Evolutionary conservation across 2,329 filamentous ascomycete species (phyloP), one percentile per base, ranked within the genome.

Genomic region (Elsinoe batatas): DNA sequence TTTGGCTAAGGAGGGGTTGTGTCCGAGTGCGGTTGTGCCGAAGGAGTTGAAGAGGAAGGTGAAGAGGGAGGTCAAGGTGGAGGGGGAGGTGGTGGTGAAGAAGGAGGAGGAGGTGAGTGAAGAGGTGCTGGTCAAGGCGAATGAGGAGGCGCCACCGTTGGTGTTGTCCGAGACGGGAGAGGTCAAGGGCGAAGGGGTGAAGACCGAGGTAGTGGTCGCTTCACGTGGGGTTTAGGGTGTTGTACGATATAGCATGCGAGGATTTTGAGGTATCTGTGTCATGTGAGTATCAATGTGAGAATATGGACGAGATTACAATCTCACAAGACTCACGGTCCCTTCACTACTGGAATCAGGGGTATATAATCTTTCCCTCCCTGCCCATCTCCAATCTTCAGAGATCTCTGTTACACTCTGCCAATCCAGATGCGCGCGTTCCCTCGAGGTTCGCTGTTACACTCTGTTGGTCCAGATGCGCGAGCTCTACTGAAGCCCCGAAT

Each of bases 1-100:
- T 60, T 72, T 97, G 49, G 88, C 88, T 0, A 74, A 85, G 17
- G 76, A 76, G 32, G 88, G 88, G 3, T 69, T 97, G 57, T 98
- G 93, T 72, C 76, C 76, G 7, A 72, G 73, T 57, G 72, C 73
- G 6, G 71, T 75, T 13, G 65, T 64, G 5, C 69, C 68, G 33
- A 70, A 68, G 57, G 80, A 79, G 20, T 76, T 76, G 60, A 83
- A 75, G 68, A 69, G 73, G 56, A 77, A 76, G 67, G 72, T 65
- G 43, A 75, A 74, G 63, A 65, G 66, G 43, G 69, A 70, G 37
- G 64, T 66, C 1, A 58, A 67, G 3, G 70, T 72, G 51, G 62
- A 64, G 61, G 62, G 63, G 37, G 60, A 60, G 1, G 61, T 58
- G 22, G 61, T 63, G 13, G 61, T 64, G 1, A 58, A 62, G 53